Evolutionary conservation across 805 yeast genomes (phyloP).

Genomic region (Lachancea sp.): DNA sequence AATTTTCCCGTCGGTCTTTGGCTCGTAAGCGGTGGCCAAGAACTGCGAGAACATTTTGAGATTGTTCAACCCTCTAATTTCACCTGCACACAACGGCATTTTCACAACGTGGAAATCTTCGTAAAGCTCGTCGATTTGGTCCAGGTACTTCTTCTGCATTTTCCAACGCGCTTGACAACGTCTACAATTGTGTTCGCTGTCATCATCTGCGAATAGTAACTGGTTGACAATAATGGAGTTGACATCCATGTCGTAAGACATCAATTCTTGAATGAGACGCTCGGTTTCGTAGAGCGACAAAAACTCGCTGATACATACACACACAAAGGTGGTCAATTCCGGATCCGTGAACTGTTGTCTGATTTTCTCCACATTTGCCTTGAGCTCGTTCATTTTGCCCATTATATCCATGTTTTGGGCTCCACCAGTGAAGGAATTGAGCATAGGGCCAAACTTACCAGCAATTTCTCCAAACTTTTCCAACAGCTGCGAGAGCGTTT

Average conservation of each 20-base stretch:
- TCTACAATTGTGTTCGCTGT: slow-evolving; percentile 66
- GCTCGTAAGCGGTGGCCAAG: slow-evolving; percentile 71
- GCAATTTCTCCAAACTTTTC: slow-evolving; percentile 83
- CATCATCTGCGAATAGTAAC: slow-evolving; percentile 71
- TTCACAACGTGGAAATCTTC: slow-evolving; percentile 96
- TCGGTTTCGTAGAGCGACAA: slow-evolving; percentile 94
- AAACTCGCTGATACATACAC: slow-evolving; percentile 97
- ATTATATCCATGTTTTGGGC: slow-evolving; percentile 52
- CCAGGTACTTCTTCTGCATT: slow-evolving; percentile 92
- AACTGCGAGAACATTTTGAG: slow-evolving; percentile 77
- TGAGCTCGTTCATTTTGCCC: slow-evolving; percentile 57
- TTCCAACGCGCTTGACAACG: slow-evolving; percentile 90
- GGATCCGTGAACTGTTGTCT: slow-evolving; percentile 95
- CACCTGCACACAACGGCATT: slow-evolving; percentile 91
- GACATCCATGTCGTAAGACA: slow-evolving; percentile 92
- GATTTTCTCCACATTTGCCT: slow-evolving; percentile 76
- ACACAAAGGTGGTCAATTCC: slow-evolving; percentile 88
- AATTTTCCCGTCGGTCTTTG: slow-evolving; percentile 43
- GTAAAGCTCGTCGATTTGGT: slow-evolving; percentile 91
- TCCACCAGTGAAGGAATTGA: slow-evolving; percentile 70
- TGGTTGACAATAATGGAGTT: slow-evolving; percentile 95
- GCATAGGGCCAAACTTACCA: slow-evolving; percentile 84
- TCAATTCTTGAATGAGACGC: slow-evolving; percentile 93
- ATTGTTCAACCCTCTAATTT: slow-evolving; percentile 88
- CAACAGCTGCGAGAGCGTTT: slow-evolving; percentile 80